Evolutionary conservation across 345 rosid species (phyloP).

Genomic region (Brassica juncea): DNA sequence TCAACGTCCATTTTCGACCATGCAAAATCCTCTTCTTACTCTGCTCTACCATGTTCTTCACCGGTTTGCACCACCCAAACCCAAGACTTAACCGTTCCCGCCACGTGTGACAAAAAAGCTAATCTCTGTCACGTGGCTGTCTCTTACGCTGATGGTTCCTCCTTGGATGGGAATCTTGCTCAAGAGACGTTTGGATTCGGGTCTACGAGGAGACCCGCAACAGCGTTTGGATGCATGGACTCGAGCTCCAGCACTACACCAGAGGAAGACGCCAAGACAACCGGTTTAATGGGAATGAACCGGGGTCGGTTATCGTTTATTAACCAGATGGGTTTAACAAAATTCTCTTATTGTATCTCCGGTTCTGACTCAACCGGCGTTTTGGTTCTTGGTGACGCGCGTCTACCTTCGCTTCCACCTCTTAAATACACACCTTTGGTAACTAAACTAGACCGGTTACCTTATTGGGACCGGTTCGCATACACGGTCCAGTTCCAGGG

Average conservation of each 20-base stretch:
- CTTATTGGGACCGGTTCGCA: constrained; percentile 64
- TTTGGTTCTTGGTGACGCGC: constrained; percentile 55
- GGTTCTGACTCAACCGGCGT: constrained; percentile 61
- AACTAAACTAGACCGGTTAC: constrained; percentile 48
- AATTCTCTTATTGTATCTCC: constrained; percentile 79
- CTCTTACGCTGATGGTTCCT: constrained; percentile 62
- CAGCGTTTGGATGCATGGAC: constrained; percentile 70
- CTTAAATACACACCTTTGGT: constrained; percentile 59
- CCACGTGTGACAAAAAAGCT: constrained; percentile 46
- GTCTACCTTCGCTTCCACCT: constrained; percentile 44
- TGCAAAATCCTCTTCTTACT: constrained; percentile 48
- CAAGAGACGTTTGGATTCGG: constrained; percentile 49
- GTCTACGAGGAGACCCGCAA: constrained; percentile 36
- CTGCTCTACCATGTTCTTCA: constrained; percentile 49
- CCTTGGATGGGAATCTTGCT: constrained; percentile 65
- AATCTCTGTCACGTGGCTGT: constrained; percentile 54
- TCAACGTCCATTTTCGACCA: constrained; percentile 47
- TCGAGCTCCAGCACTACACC: constrained; percentile 48
- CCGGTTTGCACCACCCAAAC: constrained; percentile 54
- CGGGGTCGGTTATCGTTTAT: constrained; percentile 71
- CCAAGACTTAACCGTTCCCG: constrained; percentile 52
- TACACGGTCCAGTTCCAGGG: constrained; percentile 64
- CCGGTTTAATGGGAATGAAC: constrained; percentile 77
- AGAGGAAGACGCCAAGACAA: constrained; percentile 54
- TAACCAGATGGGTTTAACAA: constrained; percentile 59